phyloP scores from a whole-genome alignment of 805 yeast species.

The Suhomyces pyralidae region DNA sequence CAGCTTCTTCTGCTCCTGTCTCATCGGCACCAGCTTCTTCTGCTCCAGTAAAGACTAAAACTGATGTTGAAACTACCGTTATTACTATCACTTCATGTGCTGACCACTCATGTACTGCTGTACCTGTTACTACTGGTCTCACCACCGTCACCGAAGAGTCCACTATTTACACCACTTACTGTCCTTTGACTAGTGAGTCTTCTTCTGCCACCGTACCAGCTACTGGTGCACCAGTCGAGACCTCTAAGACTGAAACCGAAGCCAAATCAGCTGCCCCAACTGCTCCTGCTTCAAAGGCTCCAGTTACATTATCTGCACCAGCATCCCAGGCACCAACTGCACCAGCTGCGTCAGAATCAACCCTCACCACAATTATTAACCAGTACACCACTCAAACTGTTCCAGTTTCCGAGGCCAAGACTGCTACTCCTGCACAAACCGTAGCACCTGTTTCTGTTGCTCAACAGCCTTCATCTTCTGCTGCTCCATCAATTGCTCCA shows the following conservation, averaged over 20 bases:
- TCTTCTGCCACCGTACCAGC: conserved; percentile 2
- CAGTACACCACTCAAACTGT: not conserved
- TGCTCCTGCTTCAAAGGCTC: not conserved
- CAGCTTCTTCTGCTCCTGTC: conserved; percentile 1
- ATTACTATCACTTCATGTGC: conserved; percentile 35
- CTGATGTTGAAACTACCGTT: conserved; percentile 21
- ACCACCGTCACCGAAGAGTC: conserved; percentile 32
- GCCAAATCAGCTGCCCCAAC: not conserved
- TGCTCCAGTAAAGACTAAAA: not conserved
- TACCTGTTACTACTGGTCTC: conserved; percentile 29
- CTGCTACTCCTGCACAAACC: conserved; percentile 2
- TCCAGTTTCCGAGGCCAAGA: not conserved
- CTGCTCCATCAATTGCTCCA: not conserved
- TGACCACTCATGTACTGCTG: conserved; percentile 23
- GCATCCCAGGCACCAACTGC: not conserved
- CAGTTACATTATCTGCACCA: conserved; percentile 1
- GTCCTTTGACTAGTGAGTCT: conserved; percentile 20
- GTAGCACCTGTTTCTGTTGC: not conserved
- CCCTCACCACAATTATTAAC: not conserved
- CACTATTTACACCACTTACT: conserved; percentile 32
- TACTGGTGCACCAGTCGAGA: not conserved
- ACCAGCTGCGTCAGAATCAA: conserved; percentile 2
- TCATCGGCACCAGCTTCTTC: conserved; percentile 1
- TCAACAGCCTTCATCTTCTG: not conserved
- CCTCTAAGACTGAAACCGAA: not conserved